Evolutionary conservation across 2,329 filamentous ascomycete genomes (phyloP).

Genomic region (Pseudocercospora cruenta): DNA sequence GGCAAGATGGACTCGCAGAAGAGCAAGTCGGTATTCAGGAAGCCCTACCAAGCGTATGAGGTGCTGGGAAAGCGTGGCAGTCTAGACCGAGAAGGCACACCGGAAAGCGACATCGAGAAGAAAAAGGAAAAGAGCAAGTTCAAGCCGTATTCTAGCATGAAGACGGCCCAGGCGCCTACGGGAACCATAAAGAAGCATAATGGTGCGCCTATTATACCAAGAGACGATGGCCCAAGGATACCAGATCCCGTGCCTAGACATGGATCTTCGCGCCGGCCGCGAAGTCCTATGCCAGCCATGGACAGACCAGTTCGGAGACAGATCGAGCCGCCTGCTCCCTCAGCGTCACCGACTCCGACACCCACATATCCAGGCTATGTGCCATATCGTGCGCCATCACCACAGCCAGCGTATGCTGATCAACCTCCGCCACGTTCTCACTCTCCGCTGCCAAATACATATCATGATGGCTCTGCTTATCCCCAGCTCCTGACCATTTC

Average conservation of each 20-base stretch:
- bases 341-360: constrained; percentile 47
- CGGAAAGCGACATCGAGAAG: constrained; percentile 37
- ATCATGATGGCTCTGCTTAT: constrained; percentile 40
- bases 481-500: constrained; percentile 35
- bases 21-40: constrained; percentile 62
- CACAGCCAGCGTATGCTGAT: constrained; percentile 33
- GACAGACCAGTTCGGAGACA: constrained; percentile 10
- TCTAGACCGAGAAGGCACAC: constrained; percentile 36
- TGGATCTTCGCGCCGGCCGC: constrained; percentile 28
- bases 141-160: constrained; percentile 56
- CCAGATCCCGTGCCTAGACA: constrained; percentile 38
- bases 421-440: constrained; percentile 45
- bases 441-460: constrained; percentile 48
- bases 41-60: constrained; percentile 67
- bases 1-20: constrained; percentile 57
- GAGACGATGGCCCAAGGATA: constrained; percentile 36
- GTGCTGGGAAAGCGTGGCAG: constrained; percentile 31
- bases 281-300: constrained; percentile 31
- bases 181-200: constrained; percentile 35
- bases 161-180: constrained; percentile 46
- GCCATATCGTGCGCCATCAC: constrained; percentile 31
- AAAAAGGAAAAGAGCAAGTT: constrained; percentile 45
- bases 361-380: constrained; percentile 35
- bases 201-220: constrained; percentile 23
- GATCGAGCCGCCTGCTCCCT: constrained; percentile 28